These are phyloP conservation scores for Trichoderma semiorbis DNA, from an alignment of 2,329 filamentous ascomycete species.

Conservation along the genomic window DNA sequence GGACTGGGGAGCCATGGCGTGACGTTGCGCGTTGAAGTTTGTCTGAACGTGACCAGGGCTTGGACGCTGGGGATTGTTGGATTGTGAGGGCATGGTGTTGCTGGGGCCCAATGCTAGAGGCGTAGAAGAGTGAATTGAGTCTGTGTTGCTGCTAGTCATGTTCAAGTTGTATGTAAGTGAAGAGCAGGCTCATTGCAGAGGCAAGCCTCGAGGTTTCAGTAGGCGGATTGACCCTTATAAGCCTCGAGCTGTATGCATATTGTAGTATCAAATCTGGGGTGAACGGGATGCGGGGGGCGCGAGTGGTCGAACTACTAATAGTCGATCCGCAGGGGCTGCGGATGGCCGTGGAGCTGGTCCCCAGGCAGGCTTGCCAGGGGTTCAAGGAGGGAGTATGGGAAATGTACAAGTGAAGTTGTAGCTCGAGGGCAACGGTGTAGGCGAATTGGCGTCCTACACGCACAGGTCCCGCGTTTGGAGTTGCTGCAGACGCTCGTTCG, in stretches of 20 bases:
- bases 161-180: conserved; percentile 19
- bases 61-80: conserved; percentile 38
- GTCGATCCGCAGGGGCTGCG: conserved; percentile 16
- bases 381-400: not conserved
- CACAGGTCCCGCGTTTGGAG: conserved; percentile 5
- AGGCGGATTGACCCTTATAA: conserved; percentile 40
- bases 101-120: conserved; percentile 28
- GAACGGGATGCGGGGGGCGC: conserved; percentile 19
- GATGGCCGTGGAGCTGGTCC: not conserved
- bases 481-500: conserved; percentile 13
- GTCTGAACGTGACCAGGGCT: conserved; percentile 50
- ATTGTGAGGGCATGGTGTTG: conserved; percentile 39
- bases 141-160: conserved; percentile 28
- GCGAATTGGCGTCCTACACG: not conserved
- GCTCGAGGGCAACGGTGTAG: conserved; percentile 7
- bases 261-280: conserved; percentile 29
- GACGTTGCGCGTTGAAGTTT: conserved; percentile 37
- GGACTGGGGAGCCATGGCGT: conserved; percentile 46
- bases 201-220: conserved; percentile 27
- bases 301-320: conserved; percentile 12
- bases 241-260: conserved; percentile 35
- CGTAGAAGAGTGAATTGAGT: conserved; percentile 25
- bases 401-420: conserved; percentile 5
- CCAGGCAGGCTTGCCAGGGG: conserved; percentile 9
- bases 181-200: conserved; percentile 26